These are phyloP conservation scores for Claviceps sp. DNA, from an alignment of 2,329 filamentous ascomycete species.

Conservation along the genomic window DNA sequence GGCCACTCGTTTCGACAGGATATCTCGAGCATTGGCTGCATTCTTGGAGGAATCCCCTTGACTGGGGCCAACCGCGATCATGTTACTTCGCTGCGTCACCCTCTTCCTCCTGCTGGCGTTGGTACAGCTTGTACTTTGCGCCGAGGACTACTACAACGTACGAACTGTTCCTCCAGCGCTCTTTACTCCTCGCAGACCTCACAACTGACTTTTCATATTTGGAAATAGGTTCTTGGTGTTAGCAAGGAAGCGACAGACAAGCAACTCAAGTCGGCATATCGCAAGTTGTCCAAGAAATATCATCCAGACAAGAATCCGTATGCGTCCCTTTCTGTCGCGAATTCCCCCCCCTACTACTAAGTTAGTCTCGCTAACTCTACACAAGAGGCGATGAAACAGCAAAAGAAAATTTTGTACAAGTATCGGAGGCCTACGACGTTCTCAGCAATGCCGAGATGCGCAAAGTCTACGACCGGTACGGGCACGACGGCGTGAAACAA, in stretches of 20 bases:
- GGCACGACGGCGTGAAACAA: slow-evolving; percentile 80
- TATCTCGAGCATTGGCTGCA: neutral
- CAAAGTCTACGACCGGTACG: slow-evolving; percentile 86
- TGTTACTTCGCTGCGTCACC: slow-evolving; percentile 38
- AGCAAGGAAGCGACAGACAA: slow-evolving; percentile 67
- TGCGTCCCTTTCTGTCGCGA: slow-evolving; percentile 19
- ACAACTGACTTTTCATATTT: neutral
- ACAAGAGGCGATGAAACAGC: slow-evolving; percentile 62
- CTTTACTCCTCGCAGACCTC: no score
- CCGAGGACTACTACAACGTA: slow-evolving; percentile 71
- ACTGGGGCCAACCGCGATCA: slow-evolving; percentile 18
- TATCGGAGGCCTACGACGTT: slow-evolving; percentile 91
- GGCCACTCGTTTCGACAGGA: neutral
- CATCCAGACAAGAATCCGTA: slow-evolving; percentile 98
- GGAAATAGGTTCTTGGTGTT: slow-evolving; percentile 58
- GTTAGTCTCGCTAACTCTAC: neutral
- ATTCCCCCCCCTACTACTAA: neutral
- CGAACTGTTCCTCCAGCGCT: slow-evolving; percentile 7
- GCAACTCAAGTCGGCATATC: slow-evolving; percentile 89
- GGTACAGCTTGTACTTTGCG: slow-evolving; percentile 40
- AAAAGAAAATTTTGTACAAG: slow-evolving; percentile 81
- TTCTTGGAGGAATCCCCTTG: slow-evolving; percentile 1
- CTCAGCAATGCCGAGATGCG: slow-evolving; percentile 69
- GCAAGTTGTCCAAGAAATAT: slow-evolving; percentile 83
- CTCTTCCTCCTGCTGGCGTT: slow-evolving; percentile 40